Evolutionary conservation across 768 basidiomycete genomes (phyloP), one percentile per base, ranked within the genome.

Genomic region (Sarcomyxa edulis): DNA sequence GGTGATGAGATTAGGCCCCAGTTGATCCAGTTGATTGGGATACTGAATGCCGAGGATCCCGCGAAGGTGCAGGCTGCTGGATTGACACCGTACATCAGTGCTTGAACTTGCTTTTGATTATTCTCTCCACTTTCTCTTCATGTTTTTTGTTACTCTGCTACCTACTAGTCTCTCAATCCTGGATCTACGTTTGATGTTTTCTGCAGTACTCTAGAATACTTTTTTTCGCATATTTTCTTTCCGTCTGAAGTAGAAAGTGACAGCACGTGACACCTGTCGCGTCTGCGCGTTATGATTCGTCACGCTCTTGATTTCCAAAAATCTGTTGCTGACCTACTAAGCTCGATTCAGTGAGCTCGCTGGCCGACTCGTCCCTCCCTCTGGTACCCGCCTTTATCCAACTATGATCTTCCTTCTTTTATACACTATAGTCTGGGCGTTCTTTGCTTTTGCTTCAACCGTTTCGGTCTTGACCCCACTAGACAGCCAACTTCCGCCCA

Each of bases 1-100:
- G 81, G 81, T 7, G 82, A 86, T 31, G 88, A 92, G 50, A 77
- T 82, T 38, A 76, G 84, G 33, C 75, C 66, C 16, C 78, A 89
- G 56, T 64, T 99, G 49, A 78, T 92, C 45, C 68, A 76, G 30
- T 70, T 97, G 24, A 64, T 97, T 43, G 65, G 65, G 18, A 73
- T 76, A 39, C 68, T 99, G 55, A 85, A 85, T 56, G 65, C 65
- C 24, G 78, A 89, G 61, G 74, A 82, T 37, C 84, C 92, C 20
- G 78, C 65, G 22, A 88, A 84, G 62, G 73, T 97, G 22, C 82
- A 83, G 52, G 87, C 83, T 5, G 80, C 87, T 6, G 92, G 92
- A 19, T 65, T 93, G 50, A 55, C 60, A 9, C 58, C 62, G 12
- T 77, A 72, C 59, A 66, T 85, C 22, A n/a, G n/a, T 29, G 63